phyloP scores from a whole-genome alignment of 2,329 filamentous ascomycete genomes.

The Purpureocillium lavendulum region DNA sequence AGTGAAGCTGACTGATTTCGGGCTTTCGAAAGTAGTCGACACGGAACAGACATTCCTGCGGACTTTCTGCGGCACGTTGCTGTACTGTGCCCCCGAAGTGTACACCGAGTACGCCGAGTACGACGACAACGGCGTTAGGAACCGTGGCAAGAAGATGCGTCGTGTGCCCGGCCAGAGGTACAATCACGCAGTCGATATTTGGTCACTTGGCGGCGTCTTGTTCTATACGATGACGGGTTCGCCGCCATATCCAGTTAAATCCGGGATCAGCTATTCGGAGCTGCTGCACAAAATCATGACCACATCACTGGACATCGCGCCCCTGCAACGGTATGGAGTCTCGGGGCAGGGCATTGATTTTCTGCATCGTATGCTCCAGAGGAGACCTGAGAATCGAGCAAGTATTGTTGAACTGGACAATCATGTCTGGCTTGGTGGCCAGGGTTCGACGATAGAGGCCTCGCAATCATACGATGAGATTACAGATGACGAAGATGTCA shows the following conservation, averaged over 20 bases:
- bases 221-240: constrained; percentile 75
- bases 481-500: constrained; percentile 50
- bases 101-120: constrained; percentile 67
- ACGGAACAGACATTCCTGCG: constrained; percentile 86
- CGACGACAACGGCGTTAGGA: constrained; percentile 60
- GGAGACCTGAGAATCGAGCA: constrained; percentile 69
- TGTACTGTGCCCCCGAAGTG: constrained; percentile 95
- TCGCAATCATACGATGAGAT: constrained; percentile 52
- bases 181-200: constrained; percentile 87
- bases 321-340: constrained; percentile 50
- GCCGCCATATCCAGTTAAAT: constrained; percentile 74
- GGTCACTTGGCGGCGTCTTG: constrained; percentile 89
- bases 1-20: constrained; percentile 94
- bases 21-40: constrained; percentile 87
- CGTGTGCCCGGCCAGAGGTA: constrained; percentile 59
- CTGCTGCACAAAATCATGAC: constrained; percentile 86
- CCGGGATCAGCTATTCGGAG: constrained; percentile 67
- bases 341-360: constrained; percentile 66
- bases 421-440: constrained; percentile 62
- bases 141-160: constrained; percentile 54
- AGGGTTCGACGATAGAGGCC: constrained; percentile 18
- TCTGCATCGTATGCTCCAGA: constrained; percentile 68
- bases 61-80: constrained; percentile 90
- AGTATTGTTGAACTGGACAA: constrained; percentile 61
- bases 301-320: constrained; percentile 55